These are phyloP conservation scores for Hypoxylon trugodes DNA, from an alignment of 495 filamentous ascomycete genomes.

Conservation along the genomic window DNA sequence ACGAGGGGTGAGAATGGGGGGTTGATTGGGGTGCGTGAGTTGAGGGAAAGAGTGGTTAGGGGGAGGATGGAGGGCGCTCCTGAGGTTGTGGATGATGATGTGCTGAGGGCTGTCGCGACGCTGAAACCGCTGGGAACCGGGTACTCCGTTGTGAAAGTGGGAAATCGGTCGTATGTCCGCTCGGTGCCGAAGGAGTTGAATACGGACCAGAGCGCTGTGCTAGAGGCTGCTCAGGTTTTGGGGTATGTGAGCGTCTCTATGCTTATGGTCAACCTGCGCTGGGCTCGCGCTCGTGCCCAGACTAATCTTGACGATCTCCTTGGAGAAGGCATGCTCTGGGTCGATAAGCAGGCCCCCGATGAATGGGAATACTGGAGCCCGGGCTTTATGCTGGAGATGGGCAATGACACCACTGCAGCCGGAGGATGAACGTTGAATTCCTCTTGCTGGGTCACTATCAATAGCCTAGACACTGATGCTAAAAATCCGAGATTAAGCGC, in stretches of 20 bases:
- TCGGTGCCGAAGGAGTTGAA: conserved; percentile 97
- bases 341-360: conserved; percentile 84
- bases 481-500: no score
- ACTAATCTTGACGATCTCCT: conserved; percentile 91
- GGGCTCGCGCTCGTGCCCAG: conserved; percentile 83
- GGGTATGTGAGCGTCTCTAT: conserved; percentile 92
- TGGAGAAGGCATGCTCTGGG: conserved; percentile 92
- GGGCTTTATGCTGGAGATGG: conserved; percentile 63
- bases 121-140: conserved; percentile 87
- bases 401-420: conserved; percentile 2
- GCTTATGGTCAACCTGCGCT: conserved; percentile 87
- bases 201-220: conserved; percentile 88
- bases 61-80: conserved; percentile 76
- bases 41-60: conserved; percentile 74
- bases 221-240: conserved; percentile 85
- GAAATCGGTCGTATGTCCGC: conserved; percentile 84
- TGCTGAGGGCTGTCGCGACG: conserved; percentile 87
- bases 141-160: conserved; percentile 83
- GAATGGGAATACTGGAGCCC: conserved; percentile 98
- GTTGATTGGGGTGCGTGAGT: conserved; percentile 83
- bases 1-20: conserved; percentile 94
- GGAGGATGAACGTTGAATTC: conserved; percentile 17
- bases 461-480: background rate
- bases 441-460: background rate
- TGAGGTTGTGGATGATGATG: conserved; percentile 85